Conservation (phyloP, 345 rosid species). For the Moringa oleifera region DNA sequence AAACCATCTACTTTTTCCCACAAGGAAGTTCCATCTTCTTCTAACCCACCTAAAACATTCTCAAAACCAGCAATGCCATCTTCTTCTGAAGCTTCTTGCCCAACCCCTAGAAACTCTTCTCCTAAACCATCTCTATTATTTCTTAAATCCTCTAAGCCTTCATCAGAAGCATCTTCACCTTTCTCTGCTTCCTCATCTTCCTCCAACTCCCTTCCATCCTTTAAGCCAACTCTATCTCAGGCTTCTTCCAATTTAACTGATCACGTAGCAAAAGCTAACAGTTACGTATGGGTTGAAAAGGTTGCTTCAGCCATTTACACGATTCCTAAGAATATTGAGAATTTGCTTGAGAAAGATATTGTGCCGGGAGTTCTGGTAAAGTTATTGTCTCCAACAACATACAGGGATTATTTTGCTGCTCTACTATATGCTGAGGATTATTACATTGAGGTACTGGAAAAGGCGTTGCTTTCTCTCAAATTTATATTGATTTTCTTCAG, state of each 20-base stretch:
- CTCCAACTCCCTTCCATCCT: neutral
- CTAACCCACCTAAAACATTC: too few relatives aligned
- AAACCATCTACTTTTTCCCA: neutral
- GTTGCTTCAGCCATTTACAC: slow-evolving; percentile 16
- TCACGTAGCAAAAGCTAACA: neutral
- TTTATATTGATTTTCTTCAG: too few relatives aligned
- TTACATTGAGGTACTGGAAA: slow-evolving; percentile 25
- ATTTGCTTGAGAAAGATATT: slow-evolving; percentile 16
- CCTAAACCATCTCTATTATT: neutral
- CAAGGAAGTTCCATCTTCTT: too few relatives aligned
- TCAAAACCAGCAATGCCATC: too few relatives aligned
- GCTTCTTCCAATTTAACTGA: neutral
- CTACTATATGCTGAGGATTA: slow-evolving; percentile 38
- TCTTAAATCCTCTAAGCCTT: neutral
- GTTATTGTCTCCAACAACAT: slow-evolving; percentile 18
- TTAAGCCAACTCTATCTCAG: slow-evolving; percentile 15
- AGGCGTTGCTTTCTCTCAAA: too few relatives aligned
- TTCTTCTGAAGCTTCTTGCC: neutral
- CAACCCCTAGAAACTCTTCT: neutral
- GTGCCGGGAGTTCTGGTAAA: slow-evolving; percentile 22
- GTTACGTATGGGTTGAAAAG: slow-evolving; percentile 6
- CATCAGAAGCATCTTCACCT: slow-evolving; percentile 8
- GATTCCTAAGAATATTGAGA: slow-evolving; percentile 23
- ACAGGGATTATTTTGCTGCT: slow-evolving; percentile 27
- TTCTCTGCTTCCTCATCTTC: neutral